These are phyloP conservation scores for Hawksworthiomyces lignivorus DNA, from an alignment of 2,329 filamentous ascomycete genomes.

Conservation along the genomic window DNA sequence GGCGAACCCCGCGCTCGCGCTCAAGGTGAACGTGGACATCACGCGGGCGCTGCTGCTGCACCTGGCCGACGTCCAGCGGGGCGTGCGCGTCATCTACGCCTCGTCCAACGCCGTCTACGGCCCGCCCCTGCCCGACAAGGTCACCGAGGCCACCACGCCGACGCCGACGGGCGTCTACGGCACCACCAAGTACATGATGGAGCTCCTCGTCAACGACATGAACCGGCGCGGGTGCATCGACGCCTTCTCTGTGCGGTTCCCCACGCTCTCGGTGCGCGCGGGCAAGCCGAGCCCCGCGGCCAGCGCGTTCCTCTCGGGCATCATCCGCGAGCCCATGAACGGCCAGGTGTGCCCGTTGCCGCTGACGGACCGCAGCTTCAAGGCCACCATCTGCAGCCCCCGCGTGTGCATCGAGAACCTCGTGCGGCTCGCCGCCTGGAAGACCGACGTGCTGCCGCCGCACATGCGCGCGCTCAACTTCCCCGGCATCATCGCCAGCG, in stretches of 20 bases:
- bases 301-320: slow-evolving; percentile 56
- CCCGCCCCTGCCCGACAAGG: slow-evolving; percentile 43
- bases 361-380: slow-evolving; percentile 40
- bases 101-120: slow-evolving; percentile 58
- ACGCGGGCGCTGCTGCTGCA: slow-evolving; percentile 43
- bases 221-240: slow-evolving; percentile 51
- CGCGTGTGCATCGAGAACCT: slow-evolving; percentile 46
- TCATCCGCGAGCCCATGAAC: slow-evolving; percentile 54
- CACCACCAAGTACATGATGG: slow-evolving; percentile 54
- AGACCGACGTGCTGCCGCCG: slow-evolving; percentile 31
- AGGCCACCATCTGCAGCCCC: slow-evolving; percentile 47
- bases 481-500: slow-evolving; percentile 47
- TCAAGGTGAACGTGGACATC: slow-evolving; percentile 54
- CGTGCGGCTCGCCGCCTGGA: slow-evolving; percentile 34
- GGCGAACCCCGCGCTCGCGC: slow-evolving; percentile 50
- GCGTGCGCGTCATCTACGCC: slow-evolving; percentile 52
- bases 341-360: slow-evolving; percentile 47
- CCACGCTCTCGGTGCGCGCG: slow-evolving; percentile 54
- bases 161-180: slow-evolving; percentile 58
- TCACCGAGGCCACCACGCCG: slow-evolving; percentile 43
- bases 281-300: slow-evolving; percentile 53
- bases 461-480: slow-evolving; percentile 49
- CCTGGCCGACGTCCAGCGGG: slow-evolving; percentile 40
- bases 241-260: slow-evolving; percentile 50
- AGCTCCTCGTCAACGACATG: slow-evolving; percentile 56